Evolutionary conservation across 192 early-diverging fungal species (phyloP).

Genomic region (Kappamyces sp.): DNA sequence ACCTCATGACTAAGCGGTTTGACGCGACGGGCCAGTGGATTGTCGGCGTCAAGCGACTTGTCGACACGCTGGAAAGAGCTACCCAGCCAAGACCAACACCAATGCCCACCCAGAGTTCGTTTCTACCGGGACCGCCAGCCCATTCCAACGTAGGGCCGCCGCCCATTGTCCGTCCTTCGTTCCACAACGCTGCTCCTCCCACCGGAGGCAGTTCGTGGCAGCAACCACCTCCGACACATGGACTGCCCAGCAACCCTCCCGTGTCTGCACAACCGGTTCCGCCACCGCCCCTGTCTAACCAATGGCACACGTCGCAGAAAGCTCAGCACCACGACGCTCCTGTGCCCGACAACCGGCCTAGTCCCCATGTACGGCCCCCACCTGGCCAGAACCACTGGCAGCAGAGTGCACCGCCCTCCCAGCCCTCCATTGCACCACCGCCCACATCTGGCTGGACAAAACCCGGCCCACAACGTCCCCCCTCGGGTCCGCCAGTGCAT

Average conservation of each 20-base stretch:
- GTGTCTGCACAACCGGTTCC: background rate
- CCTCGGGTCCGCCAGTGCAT: background rate
- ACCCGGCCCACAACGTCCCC: background rate
- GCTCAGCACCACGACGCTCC: background rate
- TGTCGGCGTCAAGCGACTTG: constrained; percentile 64
- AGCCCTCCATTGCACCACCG: background rate
- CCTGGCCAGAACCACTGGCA: background rate
- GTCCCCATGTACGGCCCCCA: background rate
- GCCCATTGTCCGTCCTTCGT: background rate
- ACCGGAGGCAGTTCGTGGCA: background rate
- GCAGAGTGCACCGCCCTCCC: background rate
- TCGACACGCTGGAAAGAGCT: constrained; percentile 42
- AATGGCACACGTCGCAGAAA: background rate
- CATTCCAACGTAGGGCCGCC: background rate
- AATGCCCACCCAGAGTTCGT: background rate
- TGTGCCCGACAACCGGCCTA: too few species aligned
- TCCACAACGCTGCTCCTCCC: background rate
- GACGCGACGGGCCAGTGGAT: constrained; percentile 60
- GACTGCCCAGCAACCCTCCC: background rate
- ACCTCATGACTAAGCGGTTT: constrained; percentile 65
- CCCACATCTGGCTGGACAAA: background rate
- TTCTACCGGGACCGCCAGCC: background rate
- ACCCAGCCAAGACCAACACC: background rate
- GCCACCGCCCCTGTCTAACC: background rate
- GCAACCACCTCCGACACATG: background rate